Conservation (phyloP, 345 rosid species). For the Populus nigra region DNA sequence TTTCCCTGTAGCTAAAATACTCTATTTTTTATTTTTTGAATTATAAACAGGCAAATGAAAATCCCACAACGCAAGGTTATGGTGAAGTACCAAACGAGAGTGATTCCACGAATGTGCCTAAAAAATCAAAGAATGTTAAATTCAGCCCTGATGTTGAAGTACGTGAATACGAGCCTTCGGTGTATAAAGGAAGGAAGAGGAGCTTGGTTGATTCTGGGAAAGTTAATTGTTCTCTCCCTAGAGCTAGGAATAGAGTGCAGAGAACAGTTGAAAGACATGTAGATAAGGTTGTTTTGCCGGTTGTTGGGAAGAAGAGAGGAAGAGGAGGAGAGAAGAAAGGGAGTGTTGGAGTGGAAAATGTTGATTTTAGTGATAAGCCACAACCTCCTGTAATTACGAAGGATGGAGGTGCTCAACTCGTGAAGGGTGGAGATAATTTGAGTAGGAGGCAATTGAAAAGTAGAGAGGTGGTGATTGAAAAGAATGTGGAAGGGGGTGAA, state of each 20-base stretch:
- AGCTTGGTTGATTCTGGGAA: neutral
- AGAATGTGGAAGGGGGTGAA: neutral
- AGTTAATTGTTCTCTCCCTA: neutral
- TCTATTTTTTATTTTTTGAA: neutral
- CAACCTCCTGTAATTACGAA: neutral
- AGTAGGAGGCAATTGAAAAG: conserved; percentile 22
- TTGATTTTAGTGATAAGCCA: neutral
- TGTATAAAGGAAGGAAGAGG: conserved; percentile 17
- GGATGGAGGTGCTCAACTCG: neutral
- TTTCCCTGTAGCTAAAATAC: neutral
- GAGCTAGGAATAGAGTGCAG: neutral
- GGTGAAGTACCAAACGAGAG: conserved; percentile 11
- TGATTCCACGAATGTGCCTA: conserved; percentile 9
- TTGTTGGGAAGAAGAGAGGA: conserved; percentile 31
- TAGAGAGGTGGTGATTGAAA: conserved; percentile 15
- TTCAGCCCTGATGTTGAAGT: conserved; percentile 57
- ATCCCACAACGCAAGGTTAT: neutral
- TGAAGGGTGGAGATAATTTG: neutral
- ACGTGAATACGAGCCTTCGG: conserved; percentile 41
- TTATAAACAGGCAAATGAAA: conserved; percentile 23
- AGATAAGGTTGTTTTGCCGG: neutral
- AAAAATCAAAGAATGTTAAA: conserved; percentile 47
- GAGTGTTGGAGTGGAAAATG: neutral
- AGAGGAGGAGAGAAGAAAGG: conserved; percentile 12
- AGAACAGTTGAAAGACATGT: neutral